These are phyloP conservation scores for Plasmodium coatneyi DNA, from an alignment of 169 alveolate genomes.

Conservation along the genomic window DNA sequence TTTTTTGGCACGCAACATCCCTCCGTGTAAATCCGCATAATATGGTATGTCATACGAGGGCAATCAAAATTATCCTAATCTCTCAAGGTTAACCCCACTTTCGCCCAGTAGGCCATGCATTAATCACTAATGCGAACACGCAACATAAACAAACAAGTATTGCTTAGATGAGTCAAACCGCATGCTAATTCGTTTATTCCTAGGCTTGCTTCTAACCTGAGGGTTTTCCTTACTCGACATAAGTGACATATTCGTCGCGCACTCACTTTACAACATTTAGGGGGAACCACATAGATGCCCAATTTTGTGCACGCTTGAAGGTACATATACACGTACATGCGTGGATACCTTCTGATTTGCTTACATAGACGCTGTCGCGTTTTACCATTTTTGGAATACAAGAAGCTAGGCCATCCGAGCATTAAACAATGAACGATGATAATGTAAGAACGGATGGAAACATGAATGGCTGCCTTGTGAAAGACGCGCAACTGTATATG, in stretches of 20 bases:
- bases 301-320: neutral
- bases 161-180: neutral
- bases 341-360: neutral
- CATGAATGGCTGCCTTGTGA: neutral
- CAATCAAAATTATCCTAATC: too few relatives aligned
- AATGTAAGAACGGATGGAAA: constrained; percentile 29
- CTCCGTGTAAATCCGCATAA: neutral
- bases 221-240: neutral
- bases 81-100: neutral
- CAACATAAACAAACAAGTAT: neutral
- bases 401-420: neutral
- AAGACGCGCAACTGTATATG: neutral
- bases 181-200: neutral
- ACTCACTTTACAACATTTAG: neutral
- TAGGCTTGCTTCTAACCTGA: neutral
- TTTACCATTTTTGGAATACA: neutral
- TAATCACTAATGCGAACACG: neutral
- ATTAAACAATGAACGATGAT: constrained; percentile 63
- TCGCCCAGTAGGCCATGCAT: neutral
- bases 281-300: neutral
- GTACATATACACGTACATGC: neutral
- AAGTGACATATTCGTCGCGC: neutral
- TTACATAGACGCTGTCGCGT: neutral
- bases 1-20: neutral
- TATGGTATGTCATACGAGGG: neutral